Conservation (phyloP, 208 protist genomes). For the Acanthamoeba healyi region DNA sequence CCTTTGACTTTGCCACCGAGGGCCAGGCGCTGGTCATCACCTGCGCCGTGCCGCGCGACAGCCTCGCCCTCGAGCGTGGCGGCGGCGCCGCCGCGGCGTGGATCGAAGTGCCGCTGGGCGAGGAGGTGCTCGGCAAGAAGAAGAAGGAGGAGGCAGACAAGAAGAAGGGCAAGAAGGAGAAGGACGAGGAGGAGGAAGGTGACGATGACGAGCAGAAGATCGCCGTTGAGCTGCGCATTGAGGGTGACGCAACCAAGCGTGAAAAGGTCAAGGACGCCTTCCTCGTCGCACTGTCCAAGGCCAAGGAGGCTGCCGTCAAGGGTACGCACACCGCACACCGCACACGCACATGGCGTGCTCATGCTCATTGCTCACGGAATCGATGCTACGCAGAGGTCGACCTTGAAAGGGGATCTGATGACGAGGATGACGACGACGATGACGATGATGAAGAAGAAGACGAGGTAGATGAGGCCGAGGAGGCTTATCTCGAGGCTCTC, state of each 20-base stretch:
- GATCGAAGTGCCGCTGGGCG: not conserved
- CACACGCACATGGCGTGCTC: not conserved
- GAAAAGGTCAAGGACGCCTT: conserved; percentile 20
- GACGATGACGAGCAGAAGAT: conserved; percentile 35
- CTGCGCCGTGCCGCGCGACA: not conserved
- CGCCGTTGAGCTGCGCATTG: conserved; percentile 15
- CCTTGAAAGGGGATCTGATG: not conserved
- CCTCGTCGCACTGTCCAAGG: conserved; percentile 28
- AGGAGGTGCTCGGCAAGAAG: conserved; percentile 16
- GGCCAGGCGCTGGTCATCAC: not conserved
- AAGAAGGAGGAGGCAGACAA: not conserved
- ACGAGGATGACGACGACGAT: conserved; percentile 1
- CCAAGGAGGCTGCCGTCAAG: conserved; percentile 22
- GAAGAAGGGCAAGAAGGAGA: not conserved
- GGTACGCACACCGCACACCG: not conserved
- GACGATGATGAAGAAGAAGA: not conserved
- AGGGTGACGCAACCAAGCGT: conserved; percentile 9
- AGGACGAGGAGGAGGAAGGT: not conserved
- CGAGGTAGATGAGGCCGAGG: not conserved
- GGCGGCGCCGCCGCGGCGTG: not conserved
- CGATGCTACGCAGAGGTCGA: not conserved
- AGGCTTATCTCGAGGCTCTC: conserved; percentile 35
- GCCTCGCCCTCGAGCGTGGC: not conserved
- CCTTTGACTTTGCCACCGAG: conserved; percentile 8
- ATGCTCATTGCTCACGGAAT: not conserved